phyloP scores from a whole-genome alignment of 805 yeast genomes.

The Diddensiella caesifluorescens region DNA sequence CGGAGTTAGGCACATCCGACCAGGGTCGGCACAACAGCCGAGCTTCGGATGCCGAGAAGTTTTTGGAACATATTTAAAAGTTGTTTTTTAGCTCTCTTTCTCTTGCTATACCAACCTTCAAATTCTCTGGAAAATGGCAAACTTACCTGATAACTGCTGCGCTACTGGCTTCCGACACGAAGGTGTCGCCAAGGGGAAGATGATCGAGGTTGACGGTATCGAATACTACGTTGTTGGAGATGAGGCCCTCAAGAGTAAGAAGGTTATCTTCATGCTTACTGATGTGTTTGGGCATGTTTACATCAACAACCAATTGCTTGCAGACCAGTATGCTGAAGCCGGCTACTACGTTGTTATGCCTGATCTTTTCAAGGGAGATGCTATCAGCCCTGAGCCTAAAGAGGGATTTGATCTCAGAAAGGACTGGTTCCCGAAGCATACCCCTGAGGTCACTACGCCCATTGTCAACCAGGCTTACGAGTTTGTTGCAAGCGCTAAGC shows the following conservation, averaged over 20 bases:
- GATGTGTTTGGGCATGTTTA: slow-evolving; percentile 64
- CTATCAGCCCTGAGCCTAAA: slow-evolving; percentile 34
- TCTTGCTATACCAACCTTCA: too few species aligned
- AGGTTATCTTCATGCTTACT: slow-evolving; percentile 54
- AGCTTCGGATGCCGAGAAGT: too few species aligned
- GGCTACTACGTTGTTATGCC: slow-evolving; percentile 70
- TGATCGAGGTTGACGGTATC: slow-evolving; percentile 24
- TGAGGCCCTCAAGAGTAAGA: slow-evolving; percentile 35
- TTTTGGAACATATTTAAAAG: too few species aligned
- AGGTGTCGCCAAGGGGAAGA: slow-evolving; percentile 28
- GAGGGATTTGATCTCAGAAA: slow-evolving; percentile 23
- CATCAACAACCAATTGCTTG: slow-evolving; percentile 50
- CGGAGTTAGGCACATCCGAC: too few species aligned
- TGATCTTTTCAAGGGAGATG: slow-evolving; percentile 61
- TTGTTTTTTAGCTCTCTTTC: too few species aligned
- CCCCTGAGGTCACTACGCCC: slow-evolving; percentile 42
- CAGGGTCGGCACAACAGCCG: too few species aligned
- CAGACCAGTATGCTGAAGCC: slow-evolving; percentile 46
- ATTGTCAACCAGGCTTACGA: slow-evolving; percentile 46
- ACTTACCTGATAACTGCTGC: slow-evolving; percentile 11
- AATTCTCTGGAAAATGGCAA: slow-evolving; percentile 15
- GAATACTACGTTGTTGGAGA: slow-evolving; percentile 49
- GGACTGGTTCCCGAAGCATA: slow-evolving; percentile 54
- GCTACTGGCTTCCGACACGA: slow-evolving; percentile 16
- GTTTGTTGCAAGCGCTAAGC: slow-evolving; percentile 42